Evolutionary conservation across 208 protist genomes (phyloP), one percentile per base, ranked within the genome.

Genomic region (Leishmania guyanensis): DNA sequence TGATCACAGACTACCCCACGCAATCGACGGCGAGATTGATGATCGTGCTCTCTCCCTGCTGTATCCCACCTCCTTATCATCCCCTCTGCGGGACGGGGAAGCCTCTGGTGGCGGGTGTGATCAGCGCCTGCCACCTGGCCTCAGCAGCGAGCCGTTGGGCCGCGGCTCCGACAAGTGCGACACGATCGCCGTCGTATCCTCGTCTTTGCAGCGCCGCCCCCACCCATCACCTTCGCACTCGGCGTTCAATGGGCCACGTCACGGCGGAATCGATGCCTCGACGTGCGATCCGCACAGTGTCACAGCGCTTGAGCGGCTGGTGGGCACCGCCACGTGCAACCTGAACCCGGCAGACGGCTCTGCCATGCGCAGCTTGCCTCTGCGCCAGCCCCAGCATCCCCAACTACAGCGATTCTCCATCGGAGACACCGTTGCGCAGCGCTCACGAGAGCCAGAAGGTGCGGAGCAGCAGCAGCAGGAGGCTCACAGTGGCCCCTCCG

Each of bases 281-380:
- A 26, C 53, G 33, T 66, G 58, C 48, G 50, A 60, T 33, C 22
- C 48, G 29, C 68, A 5, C 29, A 10, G 16, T n/a, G 10, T 70
- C 36, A 66, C 53, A 6, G 50, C 81, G 66, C 65, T 87, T 58
- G 79, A 84, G 78, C 78, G 73, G 22, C 78, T 86, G 66, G 75
- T 86, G 73, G 53, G 29, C 33, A 36, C 64, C 2, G 65, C 79
- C 12, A 50, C 53, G 36, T 58, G 75, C 36, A 71, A 80, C 29
- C 46, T 88, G 14, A 88, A 89, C 78, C 81, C 85, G 8, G 85
- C 85, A 17, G 85, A 88, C 75, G 87, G 83, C 48, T 86, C 87
- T 14, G 76, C 78, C 6, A 66, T 88, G 43, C 84, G 75, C 53
- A 88, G 83, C 36, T 66, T 87, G 33, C 85, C 87, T 0, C 20